Percentiles rank a stretch among this genome's conserved stretches.
Evolutionary conservation across 179 eudicot genomes (phyloP).

Genomic region (Beta macrorhiza): DNA sequence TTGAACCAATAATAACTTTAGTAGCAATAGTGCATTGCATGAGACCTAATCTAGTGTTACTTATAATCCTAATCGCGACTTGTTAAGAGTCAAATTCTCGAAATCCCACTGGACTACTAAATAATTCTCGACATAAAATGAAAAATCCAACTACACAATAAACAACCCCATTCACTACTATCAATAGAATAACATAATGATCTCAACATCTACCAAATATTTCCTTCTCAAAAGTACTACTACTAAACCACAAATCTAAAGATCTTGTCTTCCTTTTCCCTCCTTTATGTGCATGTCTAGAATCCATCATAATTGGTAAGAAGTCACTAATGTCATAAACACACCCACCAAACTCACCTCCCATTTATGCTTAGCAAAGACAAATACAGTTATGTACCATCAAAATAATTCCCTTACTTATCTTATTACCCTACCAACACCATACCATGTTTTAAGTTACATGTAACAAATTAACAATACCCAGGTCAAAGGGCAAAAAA

Average conservation of each 20-base stretch:
- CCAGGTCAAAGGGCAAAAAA: background rate
- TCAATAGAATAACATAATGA: background rate
- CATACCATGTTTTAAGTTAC: background rate
- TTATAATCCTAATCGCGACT: too few species aligned
- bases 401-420: constrained; percentile 9
- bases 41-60: too few species aligned
- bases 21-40: too few species aligned
- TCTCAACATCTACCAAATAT: background rate
- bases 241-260: background rate
- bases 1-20: too few species aligned
- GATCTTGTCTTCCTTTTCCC: background rate
- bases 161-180: background rate
- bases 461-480: background rate
- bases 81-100: too few species aligned
- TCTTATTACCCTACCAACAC: background rate
- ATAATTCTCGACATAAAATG: too few species aligned
- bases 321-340: constrained; percentile 29
- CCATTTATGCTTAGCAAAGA: constrained; percentile 21
- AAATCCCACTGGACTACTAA: too few species aligned
- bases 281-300: background rate
- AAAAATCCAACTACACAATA: too few species aligned
- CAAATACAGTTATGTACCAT: constrained; percentile 14
- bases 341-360: constrained; percentile 45
- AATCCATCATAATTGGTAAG: constrained; percentile 10
- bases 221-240: background rate